Base-by-base conservation (phyloP, 2,329 filamentous ascomycete species). In the Beauveria varroae region DNA sequence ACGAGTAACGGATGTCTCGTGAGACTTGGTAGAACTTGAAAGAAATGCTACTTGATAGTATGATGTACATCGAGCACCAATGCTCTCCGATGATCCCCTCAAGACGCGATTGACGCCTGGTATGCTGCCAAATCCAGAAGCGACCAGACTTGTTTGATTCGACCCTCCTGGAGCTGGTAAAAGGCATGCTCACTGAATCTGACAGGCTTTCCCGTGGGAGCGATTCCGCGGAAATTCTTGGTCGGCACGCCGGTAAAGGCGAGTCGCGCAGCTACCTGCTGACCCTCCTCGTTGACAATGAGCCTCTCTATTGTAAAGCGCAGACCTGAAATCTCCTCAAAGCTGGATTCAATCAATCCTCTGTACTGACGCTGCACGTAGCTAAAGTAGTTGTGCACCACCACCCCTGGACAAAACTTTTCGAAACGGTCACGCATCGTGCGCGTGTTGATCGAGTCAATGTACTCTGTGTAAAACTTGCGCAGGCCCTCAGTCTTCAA, bases 161-260 rank as follows among this genome's bases (percentile, higher is more conserved):
- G 74, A 5, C 72, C 73, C 1, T 62, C 66, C 16, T 68, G 63
- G 41, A 75, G 69, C 56, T 66, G 66, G 57, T 75, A 76, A 20
- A 72, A 71, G 30, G 70, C 73, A 53, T 72, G 69, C 65, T 76
- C 73, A 30, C 63, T 58, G 56, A 75, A 72, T 10, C 46, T 56
- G 7, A 74, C 70, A 4, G 52, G 20, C 12, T 66, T 67, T 10
- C 71, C 72, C 16, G 65, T 72, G 1, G 70, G 68, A 24, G 65
- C 61, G 1, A 68, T 68, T n/a, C 69, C 73, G 3, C 64, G 64
- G 16, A 73, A 67, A 26, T 53, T 52, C 28, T 61, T 63, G 3
- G 65, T 66, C 2, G 72, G 73, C 16, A 64, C 70, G 1, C 73
- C 73, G 1, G 63, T 66, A 52, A 73, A 70, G 56, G 67, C 64